phyloP scores from a whole-genome alignment of 1,284 basidiomycete species.

The Gomphus bonarii region DNA sequence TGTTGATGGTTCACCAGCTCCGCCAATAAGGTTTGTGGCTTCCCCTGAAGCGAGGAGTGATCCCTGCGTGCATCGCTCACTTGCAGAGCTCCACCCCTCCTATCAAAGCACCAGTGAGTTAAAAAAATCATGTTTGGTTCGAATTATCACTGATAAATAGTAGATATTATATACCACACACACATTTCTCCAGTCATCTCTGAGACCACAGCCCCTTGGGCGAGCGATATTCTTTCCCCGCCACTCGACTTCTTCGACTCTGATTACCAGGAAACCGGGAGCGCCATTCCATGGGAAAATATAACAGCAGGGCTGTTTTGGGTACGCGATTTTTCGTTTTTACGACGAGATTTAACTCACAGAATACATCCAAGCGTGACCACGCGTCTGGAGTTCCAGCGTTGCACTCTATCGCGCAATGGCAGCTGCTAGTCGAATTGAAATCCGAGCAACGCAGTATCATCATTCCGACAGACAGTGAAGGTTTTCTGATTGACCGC shows the following conservation, averaged over 20 bases:
- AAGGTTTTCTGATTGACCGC: not conserved
- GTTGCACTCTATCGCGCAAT: not conserved
- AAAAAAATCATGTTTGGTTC: not conserved
- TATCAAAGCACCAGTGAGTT: not conserved
- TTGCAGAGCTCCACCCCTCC: not conserved
- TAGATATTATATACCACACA: not conserved
- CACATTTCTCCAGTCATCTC: not conserved
- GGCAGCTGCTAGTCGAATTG: not conserved
- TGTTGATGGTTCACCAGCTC: not conserved
- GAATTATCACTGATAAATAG: not conserved
- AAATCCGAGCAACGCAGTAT: not conserved
- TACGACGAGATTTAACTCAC: not conserved
- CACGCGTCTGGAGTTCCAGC: not conserved
- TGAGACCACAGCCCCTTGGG: not conserved
- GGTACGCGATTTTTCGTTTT: not conserved
- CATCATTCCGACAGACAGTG: not conserved
- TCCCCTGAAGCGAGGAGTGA: not conserved
- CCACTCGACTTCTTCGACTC: not conserved
- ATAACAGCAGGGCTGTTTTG: not conserved
- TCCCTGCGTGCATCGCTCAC: not conserved
- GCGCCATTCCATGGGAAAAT: not conserved
- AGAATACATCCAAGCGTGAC: not conserved
- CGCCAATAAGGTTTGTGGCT: not conserved
- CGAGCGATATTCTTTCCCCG: not conserved
- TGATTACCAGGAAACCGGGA: not conserved